A percentile compares a stretch with the other conserved stretches of the same genome.
These are phyloP conservation scores for Colletotrichum tropicale DNA, from an alignment of 2,329 filamentous ascomycete species.

Conservation along the genomic window DNA sequence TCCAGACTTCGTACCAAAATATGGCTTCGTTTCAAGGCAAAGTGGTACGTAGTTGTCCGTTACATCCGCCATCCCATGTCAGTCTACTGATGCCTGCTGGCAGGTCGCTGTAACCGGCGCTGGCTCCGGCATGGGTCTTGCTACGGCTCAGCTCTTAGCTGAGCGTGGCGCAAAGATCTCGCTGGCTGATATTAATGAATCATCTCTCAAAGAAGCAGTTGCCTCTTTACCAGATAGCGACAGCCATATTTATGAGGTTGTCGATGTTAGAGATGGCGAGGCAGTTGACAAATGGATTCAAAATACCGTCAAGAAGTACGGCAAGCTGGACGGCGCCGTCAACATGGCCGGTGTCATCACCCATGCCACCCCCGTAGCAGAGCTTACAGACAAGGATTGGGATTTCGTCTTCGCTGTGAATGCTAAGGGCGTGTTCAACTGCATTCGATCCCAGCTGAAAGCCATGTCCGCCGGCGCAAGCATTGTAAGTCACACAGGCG, in stretches of 20 bases:
- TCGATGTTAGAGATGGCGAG: slow-evolving; percentile 14
- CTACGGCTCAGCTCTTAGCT: slow-evolving; percentile 47
- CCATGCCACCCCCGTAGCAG: slow-evolving; percentile 32
- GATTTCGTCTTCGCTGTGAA: slow-evolving; percentile 47
- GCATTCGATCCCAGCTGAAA: slow-evolving; percentile 50
- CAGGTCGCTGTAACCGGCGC: slow-evolving; percentile 50
- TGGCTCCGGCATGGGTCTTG: slow-evolving; percentile 52
- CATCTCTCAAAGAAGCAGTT: slow-evolving; percentile 27
- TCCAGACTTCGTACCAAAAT: neutral
- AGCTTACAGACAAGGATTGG: slow-evolving; percentile 44
- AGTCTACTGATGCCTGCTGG: neutral
- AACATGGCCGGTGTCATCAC: slow-evolving; percentile 46
- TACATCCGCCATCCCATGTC: neutral
- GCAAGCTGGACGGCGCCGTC: slow-evolving; percentile 44
- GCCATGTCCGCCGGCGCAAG: slow-evolving; percentile 43
- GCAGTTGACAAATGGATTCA: slow-evolving; percentile 29
- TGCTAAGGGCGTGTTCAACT: slow-evolving; percentile 52
- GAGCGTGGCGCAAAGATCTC: slow-evolving; percentile 48
- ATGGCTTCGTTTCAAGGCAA: neutral
- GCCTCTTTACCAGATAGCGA: neutral
- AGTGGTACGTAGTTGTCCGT: neutral
- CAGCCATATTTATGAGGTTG: neutral
- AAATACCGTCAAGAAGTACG: slow-evolving; percentile 35
- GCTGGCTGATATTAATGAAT: slow-evolving; percentile 48
- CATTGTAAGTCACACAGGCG: slow-evolving; percentile 53